These are phyloP conservation scores for Phytophthora gonapodyides DNA, from an alignment of 352 stramenopile genomes.

Conservation along the genomic window DNA sequence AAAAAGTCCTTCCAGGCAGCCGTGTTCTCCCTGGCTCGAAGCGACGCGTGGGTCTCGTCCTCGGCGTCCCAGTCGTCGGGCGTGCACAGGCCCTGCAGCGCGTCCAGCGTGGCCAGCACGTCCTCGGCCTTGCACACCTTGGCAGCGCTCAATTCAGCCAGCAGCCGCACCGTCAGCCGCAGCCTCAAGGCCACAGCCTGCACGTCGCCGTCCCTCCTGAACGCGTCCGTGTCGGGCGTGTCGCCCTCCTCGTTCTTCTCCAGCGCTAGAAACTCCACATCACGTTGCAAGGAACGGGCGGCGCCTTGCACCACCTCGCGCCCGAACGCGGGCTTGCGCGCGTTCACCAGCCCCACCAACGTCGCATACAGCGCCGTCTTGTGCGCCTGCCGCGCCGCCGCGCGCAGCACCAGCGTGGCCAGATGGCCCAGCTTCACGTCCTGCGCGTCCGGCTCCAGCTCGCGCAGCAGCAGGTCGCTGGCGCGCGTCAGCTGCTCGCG, in stretches of 20 bases:
- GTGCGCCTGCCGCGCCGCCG: conserved; percentile 54
- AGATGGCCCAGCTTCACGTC: conserved; percentile 64
- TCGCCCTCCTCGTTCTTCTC: conserved; percentile 33
- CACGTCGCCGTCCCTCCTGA: conserved; percentile 42
- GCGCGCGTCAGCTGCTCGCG: conserved; percentile 56
- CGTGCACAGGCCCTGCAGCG: conserved; percentile 67
- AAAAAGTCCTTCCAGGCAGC: conserved; percentile 84
- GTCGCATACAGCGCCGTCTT: conserved; percentile 79
- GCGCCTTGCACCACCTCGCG: conserved; percentile 50
- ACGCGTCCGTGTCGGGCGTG: conserved; percentile 23
- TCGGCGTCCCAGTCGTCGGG: conserved; percentile 62
- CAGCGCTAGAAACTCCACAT: conserved; percentile 58
- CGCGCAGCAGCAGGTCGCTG: conserved; percentile 44
- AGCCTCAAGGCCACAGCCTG: conserved; percentile 54
- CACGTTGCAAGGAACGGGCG: conserved; percentile 49
- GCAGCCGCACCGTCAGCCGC: conserved; percentile 63
- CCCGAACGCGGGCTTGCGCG: conserved; percentile 58
- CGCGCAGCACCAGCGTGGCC: conserved; percentile 58
- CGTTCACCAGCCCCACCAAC: conserved; percentile 71
- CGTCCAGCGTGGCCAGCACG: conserved; percentile 61
- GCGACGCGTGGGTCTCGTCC: conserved; percentile 42
- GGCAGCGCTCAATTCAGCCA: conserved; percentile 59
- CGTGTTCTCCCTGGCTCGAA: conserved; percentile 51
- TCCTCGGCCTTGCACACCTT: conserved; percentile 68
- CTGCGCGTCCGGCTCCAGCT: conserved; percentile 61